Evolutionary conservation across 495 filamentous ascomycete genomes (phyloP), one percentile per base, ranked within the genome.

Genomic region (Aspergillus nanangensis): DNA sequence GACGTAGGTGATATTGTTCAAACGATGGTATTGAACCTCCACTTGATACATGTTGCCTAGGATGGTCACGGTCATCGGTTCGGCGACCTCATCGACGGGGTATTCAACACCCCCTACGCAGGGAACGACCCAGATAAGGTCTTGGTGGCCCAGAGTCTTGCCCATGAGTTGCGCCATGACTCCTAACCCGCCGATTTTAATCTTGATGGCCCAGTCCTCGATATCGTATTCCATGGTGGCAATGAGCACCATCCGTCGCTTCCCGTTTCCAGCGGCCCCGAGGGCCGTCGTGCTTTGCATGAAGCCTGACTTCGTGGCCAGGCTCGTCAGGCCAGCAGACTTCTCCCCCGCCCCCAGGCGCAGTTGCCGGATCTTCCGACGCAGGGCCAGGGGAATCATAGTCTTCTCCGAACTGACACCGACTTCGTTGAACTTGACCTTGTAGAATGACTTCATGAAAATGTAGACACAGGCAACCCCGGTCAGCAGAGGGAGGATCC

Each of bases 181-280:
- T 53, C 82, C 83, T 23, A 87, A 61, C 24, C 83, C 83, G 47
- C 83, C 83, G 46, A 86, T 86, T 60, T 87, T 87, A 61, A 86
- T 79, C 58, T 83, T 86, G 57, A 87, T 84, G 1, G 54, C 65
- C 74, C 82, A 86, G 58, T 86, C 83, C 23, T 84, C 81, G 47
- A 87, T 83, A 39, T 84, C 78, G 56, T 86, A 87, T 57, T 86
- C 83, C 76, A 87, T 83, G 9, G 81, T 86, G 5, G 82, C 81
- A 29, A 86, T 79, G 4, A 86, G 69, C 0, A 85, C 78, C 43
- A 75, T 81, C 25, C 79, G 67, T 11, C 77, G 63, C 22, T 65
- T 66, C 4, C 65, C 65, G 17, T 58, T 53, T 8, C 53, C 65
- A 35, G 73, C 69, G 21, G 27, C 47, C 14, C 67, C 72, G 41